Evolutionary conservation across 257 asterid genomes (phyloP), one percentile per base, ranked within the genome.

Genomic region (Rhazya stricta): DNA sequence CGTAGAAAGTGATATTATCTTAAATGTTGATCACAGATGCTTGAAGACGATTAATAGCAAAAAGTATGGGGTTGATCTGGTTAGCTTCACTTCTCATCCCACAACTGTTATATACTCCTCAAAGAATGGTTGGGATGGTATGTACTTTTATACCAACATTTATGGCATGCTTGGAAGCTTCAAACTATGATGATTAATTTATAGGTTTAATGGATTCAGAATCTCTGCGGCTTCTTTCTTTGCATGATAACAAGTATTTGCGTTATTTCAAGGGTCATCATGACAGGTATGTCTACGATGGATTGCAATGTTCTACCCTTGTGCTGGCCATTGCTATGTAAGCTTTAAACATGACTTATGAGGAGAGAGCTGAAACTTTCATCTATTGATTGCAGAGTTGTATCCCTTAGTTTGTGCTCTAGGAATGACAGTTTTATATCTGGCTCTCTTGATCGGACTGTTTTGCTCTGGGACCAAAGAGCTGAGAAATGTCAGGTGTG

Each of bases 91-190:
- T 75, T 91, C 97, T 78, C 98, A 95, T 78, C 96, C 96, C 8
- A 88, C 97, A 43, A 92, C 98, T 72, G 99, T 95, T 43, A 92
- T 95, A 80, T 95, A 92, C 86, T 95, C 98, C 51, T 95, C 98
- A 25, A 95, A 91, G 91, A 95, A 95, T 83, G 99, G 99, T 53
- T 95, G 99, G 99, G 99, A 95, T 80, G 98, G 98, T 94, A 87
- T 77, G 95, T 74, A 50, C 74, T 60, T 66, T 50, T 16, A 48
- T 66, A 54, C 45, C 48, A 23, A 13, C 19, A 23, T 68, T 68
- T 60, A 62, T 77, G 36, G 30, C 73, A 23, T 56, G 46, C 41
- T 39, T 50, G 29, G 42, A 2, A 74, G 48, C 72, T 77, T 79
- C 71, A 27, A 74, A 68, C 61, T 48, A 77, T 63, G 71, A 65